Evolutionary conservation across 768 basidiomycete species (phyloP).

Genomic region (Floccularia luteovirens): DNA sequence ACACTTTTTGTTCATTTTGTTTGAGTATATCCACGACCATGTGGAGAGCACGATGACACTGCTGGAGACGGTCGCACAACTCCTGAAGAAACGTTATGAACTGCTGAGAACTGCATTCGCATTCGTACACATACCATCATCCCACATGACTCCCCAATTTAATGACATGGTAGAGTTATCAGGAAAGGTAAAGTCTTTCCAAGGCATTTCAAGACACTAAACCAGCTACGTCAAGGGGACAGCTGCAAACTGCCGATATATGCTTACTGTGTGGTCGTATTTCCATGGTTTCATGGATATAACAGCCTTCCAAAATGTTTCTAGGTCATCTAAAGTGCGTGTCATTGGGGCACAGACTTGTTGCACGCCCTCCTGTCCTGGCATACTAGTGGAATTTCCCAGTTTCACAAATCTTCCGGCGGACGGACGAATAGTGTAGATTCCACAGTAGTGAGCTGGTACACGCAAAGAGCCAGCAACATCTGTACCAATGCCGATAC

Average conservation of each 20-base stretch:
- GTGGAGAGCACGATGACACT: slow-evolving; percentile 46
- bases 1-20: slow-evolving; percentile 39
- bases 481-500: slow-evolving; percentile 62
- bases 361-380: slow-evolving; percentile 54
- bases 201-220: slow-evolving; percentile 34
- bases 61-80: slow-evolving; percentile 47
- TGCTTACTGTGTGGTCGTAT: slow-evolving; percentile 43
- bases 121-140: slow-evolving; percentile 38
- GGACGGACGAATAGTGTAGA: slow-evolving; percentile 50
- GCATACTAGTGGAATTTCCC: slow-evolving; percentile 36
- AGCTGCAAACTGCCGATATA: slow-evolving; percentile 15
- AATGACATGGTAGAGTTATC: slow-evolving; percentile 24
- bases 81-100: slow-evolving; percentile 20
- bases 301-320: slow-evolving; percentile 47
- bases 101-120: no score
- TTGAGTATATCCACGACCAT: slow-evolving; percentile 34
- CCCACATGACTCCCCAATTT: slow-evolving; percentile 56
- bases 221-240: slow-evolving; percentile 9
- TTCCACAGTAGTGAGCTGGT: slow-evolving; percentile 59
- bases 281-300: slow-evolving; percentile 58
- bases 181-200: slow-evolving; percentile 22
- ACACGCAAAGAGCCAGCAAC: slow-evolving; percentile 63
- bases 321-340: slow-evolving; percentile 46
- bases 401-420: slow-evolving; percentile 37
- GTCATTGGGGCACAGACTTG: slow-evolving; percentile 55